These are phyloP conservation scores for Lodderomyces jiufengensis DNA, from an alignment of 1,139 yeast genomes.

Conservation along the genomic window DNA sequence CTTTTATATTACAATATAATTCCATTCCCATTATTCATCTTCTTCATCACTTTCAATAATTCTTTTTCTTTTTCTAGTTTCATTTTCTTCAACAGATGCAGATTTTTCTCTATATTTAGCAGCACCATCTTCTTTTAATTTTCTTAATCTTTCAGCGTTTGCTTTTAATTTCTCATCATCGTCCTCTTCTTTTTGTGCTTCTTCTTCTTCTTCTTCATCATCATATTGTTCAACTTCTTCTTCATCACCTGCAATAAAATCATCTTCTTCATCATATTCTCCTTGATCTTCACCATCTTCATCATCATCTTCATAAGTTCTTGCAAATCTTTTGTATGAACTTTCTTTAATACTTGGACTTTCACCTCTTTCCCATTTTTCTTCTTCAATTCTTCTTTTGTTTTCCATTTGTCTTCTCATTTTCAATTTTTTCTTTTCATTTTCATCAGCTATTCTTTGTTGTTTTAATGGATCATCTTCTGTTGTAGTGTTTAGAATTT, in stretches of 20 bases:
- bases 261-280: constrained; percentile 34
- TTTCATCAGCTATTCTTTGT: constrained; percentile 77
- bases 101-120: constrained; percentile 42
- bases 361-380: constrained; percentile 31
- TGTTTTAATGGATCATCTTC: constrained; percentile 84
- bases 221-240: constrained; percentile 47
- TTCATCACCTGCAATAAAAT: constrained; percentile 40
- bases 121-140: constrained; percentile 57
- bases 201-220: constrained; percentile 32
- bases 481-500: constrained; percentile 63
- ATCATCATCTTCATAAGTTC: constrained; percentile 40
- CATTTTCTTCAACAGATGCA: constrained; percentile 36
- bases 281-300: constrained; percentile 26
- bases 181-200: constrained; percentile 49
- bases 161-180: constrained; percentile 56
- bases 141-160: constrained; percentile 61
- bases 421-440: constrained; percentile 66
- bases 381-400: constrained; percentile 49
- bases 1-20: no score
- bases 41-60: constrained; percentile 46
- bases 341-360: constrained; percentile 27
- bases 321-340: constrained; percentile 39
- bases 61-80: constrained; percentile 41
- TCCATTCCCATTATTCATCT: constrained; percentile 21
- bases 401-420: constrained; percentile 64